Conservation (phyloP, 2,329 filamentous ascomycete genomes). For the Trichoderma koningii region DNA sequence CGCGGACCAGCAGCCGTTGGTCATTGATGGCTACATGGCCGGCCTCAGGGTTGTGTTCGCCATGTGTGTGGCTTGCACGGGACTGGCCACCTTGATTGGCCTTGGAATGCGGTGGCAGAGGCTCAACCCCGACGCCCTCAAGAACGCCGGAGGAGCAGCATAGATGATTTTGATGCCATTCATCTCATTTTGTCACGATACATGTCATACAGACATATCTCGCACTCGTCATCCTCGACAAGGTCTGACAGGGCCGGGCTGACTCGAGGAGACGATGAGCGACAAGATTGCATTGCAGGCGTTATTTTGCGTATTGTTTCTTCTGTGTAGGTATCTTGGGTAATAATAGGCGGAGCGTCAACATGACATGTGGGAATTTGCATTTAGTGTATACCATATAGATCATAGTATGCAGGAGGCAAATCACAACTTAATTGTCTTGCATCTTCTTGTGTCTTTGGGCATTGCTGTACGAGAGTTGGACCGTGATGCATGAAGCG, state of each 20-base stretch:
- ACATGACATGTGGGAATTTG: constrained; percentile 1
- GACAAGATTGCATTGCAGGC: constrained; percentile 19
- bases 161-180: constrained; percentile 28
- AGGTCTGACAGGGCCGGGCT: background rate
- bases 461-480: background rate
- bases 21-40: constrained; percentile 63
- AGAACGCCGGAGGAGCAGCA: constrained; percentile 36
- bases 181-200: background rate
- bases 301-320: background rate
- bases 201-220: background rate
- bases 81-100: constrained; percentile 42
- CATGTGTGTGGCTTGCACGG: constrained; percentile 53
- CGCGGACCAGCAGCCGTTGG: constrained; percentile 49
- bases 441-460: background rate
- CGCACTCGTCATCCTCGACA: background rate
- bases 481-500: background rate
- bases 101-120: constrained; percentile 44
- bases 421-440: constrained; percentile 4
- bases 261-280: background rate
- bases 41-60: constrained; percentile 66
- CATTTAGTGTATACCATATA: constrained; percentile 8
- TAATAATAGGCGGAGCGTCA: constrained; percentile 9
- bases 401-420: constrained; percentile 8
- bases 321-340: background rate
- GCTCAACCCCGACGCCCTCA: constrained; percentile 38